Base-by-base conservation (phyloP, 2,329 filamentous ascomycete species). In the Aspergillus neoniger region DNA sequence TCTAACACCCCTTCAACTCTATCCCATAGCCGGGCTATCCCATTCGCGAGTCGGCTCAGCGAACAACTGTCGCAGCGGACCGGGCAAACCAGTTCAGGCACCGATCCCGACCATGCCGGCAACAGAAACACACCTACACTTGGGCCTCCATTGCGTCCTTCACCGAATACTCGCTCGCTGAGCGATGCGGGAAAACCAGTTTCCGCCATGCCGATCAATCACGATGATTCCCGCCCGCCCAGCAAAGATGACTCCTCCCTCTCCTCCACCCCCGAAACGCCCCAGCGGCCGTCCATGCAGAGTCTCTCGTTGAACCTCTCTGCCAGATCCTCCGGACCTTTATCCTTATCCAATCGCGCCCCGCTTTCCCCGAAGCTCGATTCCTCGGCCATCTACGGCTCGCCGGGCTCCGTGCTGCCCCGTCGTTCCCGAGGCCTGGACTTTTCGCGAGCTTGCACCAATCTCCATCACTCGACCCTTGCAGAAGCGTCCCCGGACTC, bases 391-490 rank as follows among this genome's bases (percentile, higher is more conserved):
- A 91, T 88, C 51, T 96, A 96, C 79, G 90, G 90, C 44, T 94
- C 92, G 1, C 92, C 93, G 2, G 89, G 91, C 25, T 96, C 93
- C 57, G 90, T 96, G 50, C 84, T 98, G 7, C 94, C 94, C 17
- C 87, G 94, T 65, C 88, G 93, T 63, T 97, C 93, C 30, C 87
- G 94, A 58, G 94, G 94, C 47, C 82, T 97, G 62, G 94, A 98
- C 78, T 98, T 96, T 76, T 94, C 94, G 43, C 86, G 94, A 67
- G 93, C 93, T 10, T 95, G 92, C 63, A 97, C 94, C 10, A 96
- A 93, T 73, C 83, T 99, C 21, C 95, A 98, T 77, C 95, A 98
- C 76, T 97, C 94, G 15, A 98, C 91, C 0, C 85, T 98, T 8
- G 93, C 94, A 58, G 91, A 96, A 74, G 90, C 91, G 0, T 95